Evolutionary conservation across 2,329 filamentous ascomycete species (phyloP), one percentile per base, ranked within the genome.

Genomic region (Monosporascus sp.): DNA sequence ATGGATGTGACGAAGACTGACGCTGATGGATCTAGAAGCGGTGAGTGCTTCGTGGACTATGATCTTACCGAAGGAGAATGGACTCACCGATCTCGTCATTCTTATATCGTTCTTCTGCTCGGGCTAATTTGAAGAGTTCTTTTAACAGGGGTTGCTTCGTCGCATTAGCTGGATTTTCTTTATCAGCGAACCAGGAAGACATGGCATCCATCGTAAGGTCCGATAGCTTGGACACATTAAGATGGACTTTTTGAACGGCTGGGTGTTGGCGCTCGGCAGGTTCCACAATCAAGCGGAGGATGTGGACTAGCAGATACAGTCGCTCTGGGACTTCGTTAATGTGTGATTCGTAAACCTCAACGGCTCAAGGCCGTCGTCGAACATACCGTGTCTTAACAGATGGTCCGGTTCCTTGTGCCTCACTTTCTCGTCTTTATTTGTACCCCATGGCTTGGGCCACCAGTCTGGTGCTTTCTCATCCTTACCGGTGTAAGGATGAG

Each of bases 361-460:
- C 44, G 51, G 22, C 9, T 37, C 20, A 18, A 11, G 24, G 8
- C n/a, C 17, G 42, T 24, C 15, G 11, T 47, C 8, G 22, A 36
- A 62, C 73, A 62, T 68, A 88, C 86, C 84, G 62, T 78, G 74
- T 65, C 86, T 89, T 60, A 81, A 80, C 47, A 89, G 71, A 69
- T 90, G 88, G 62, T 90, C 87, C 1, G 87, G 88, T 67, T 90
- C 87, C 62, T 82, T 86, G 65, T 89, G 86, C 14, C 81, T 76
- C 50, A 88, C 82, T 44, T 74, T 76, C 47, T 81, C 74, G 37
- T 78, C 73, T 52, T 77, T 75, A 0, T 74, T 72, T 1, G 69
- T 62, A 0, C 79, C 74, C 76, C 79, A 77, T 6, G 75, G 71
- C 63, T 79, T 74, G 2, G 84, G 84, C 85, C 85, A 88, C 85